phyloP scores from a whole-genome alignment of 2,329 filamentous ascomycete genomes.

The Apiospora marii region DNA sequence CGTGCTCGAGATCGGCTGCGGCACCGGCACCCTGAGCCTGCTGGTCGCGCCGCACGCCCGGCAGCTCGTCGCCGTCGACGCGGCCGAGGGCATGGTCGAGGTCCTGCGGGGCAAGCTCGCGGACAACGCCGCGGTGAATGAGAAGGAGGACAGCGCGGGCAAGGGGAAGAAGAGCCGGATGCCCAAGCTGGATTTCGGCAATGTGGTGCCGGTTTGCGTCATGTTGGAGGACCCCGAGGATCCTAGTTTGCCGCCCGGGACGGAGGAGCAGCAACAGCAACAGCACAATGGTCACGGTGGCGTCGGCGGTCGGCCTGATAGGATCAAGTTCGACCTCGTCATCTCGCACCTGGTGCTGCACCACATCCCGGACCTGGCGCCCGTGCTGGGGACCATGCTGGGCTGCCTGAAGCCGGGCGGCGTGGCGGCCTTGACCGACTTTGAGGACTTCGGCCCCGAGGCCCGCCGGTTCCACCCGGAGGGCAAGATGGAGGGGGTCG shows the following conservation, averaged over 20 bases:
- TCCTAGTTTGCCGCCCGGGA: slow-evolving; percentile 45
- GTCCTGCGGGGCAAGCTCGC: slow-evolving; percentile 55
- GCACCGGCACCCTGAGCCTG: slow-evolving; percentile 62
- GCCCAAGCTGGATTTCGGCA: slow-evolving; percentile 33
- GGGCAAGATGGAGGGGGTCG: slow-evolving; percentile 60
- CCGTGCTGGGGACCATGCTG: slow-evolving; percentile 42
- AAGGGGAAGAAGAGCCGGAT: neutral
- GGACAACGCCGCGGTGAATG: slow-evolving; percentile 22
- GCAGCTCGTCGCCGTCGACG: slow-evolving; percentile 60
- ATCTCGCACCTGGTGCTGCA: slow-evolving; percentile 59
- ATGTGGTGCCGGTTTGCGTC: slow-evolving; percentile 55
- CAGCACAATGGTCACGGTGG: slow-evolving; percentile 29
- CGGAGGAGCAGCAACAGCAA: slow-evolving; percentile 35
- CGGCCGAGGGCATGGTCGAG: slow-evolving; percentile 62
- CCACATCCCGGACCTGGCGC: slow-evolving; percentile 23
- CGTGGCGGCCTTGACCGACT: slow-evolving; percentile 61
- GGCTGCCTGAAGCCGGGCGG: slow-evolving; percentile 57
- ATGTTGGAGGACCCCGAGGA: slow-evolving; percentile 53
- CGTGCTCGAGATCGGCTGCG: slow-evolving; percentile 64
- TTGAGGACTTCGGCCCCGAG: slow-evolving; percentile 62
- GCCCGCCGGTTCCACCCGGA: slow-evolving; percentile 60
- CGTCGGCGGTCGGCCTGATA: slow-evolving; percentile 26
- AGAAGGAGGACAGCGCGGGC: neutral
- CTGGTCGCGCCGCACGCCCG: slow-evolving; percentile 55
- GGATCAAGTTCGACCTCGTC: slow-evolving; percentile 49